A percentile compares a stretch with the other conserved stretches of the same genome.
These are phyloP conservation scores for Lasiodiplodia gonubiensis DNA, from an alignment of 2,329 filamentous ascomycete species.

Conservation along the genomic window DNA sequence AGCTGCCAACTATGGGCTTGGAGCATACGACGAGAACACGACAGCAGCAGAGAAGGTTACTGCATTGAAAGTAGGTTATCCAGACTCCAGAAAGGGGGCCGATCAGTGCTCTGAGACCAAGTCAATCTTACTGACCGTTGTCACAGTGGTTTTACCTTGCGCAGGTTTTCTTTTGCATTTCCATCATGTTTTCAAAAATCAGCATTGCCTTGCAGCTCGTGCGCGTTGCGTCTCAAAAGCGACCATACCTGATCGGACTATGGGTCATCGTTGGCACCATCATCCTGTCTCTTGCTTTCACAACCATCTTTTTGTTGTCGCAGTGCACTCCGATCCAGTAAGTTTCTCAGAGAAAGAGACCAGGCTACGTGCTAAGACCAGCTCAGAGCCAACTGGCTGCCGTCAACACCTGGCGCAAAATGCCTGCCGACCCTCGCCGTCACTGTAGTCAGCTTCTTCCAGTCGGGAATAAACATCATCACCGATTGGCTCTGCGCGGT, in stretches of 20 bases:
- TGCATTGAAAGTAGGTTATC: conserved; percentile 29
- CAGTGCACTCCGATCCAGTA: conserved; percentile 38
- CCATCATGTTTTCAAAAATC: conserved; percentile 45
- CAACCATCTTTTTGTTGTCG: conserved; percentile 42
- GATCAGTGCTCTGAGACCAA: neutral
- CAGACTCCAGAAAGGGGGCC: neutral
- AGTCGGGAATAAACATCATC: conserved; percentile 41
- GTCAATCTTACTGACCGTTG: conserved; percentile 28
- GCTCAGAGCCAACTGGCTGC: conserved; percentile 12
- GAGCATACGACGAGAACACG: conserved; percentile 33
- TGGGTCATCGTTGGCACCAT: conserved; percentile 39
- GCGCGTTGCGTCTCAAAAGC: conserved; percentile 40
- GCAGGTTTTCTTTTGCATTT: conserved; percentile 44
- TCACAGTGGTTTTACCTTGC: conserved; percentile 45
- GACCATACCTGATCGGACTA: conserved; percentile 36
- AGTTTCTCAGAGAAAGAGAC: neutral
- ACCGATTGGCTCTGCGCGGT: conserved; percentile 46
- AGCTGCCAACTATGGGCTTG: conserved; percentile 40
- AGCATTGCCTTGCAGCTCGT: conserved; percentile 45
- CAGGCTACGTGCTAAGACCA: neutral
- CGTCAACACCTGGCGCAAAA: neutral
- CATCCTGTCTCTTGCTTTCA: conserved; percentile 41
- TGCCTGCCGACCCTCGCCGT: conserved; percentile 13
- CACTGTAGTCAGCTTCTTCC: conserved; percentile 18
- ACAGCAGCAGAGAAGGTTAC: neutral